Percentiles rank a stretch among this genome's conserved stretches.
These are phyloP conservation scores for Eimeria falciformis DNA, from an alignment of 169 alveolate genomes.

Conservation along the genomic window DNA sequence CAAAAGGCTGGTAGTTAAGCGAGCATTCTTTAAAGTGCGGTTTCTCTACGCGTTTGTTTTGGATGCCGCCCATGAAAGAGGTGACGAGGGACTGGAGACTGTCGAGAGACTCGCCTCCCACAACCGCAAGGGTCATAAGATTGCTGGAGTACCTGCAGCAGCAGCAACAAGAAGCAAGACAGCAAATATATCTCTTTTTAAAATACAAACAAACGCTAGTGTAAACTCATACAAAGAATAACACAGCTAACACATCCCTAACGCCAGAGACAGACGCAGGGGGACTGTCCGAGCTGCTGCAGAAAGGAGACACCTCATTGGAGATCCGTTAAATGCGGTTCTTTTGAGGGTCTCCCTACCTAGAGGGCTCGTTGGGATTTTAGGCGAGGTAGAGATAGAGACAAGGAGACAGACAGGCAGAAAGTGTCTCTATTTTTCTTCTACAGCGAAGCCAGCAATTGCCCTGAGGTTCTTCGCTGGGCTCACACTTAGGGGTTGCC, in stretches of 20 bases:
- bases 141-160: slow-evolving; percentile 82
- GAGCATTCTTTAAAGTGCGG: slow-evolving; percentile 59
- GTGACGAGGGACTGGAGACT: not conserved
- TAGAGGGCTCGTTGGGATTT: no score
- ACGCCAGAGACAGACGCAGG: not conserved
- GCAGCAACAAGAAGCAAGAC: not conserved
- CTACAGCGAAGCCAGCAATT: no score
- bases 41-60: not conserved
- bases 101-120: slow-evolving; percentile 33
- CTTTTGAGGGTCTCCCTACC: no score
- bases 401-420: not conserved
- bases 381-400: not conserved
- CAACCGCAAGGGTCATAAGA: slow-evolving; percentile 81
- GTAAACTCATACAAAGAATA: not conserved
- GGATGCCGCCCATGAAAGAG: slow-evolving; percentile 72
- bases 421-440: no score
- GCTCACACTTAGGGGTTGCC: not conserved
- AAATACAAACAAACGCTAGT: no score
- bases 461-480: no score
- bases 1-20: slow-evolving; percentile 48
- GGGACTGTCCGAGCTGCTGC: no score
- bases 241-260: not conserved
- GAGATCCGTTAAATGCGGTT: no score
- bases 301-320: no score
- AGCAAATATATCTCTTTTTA: no score